These are phyloP conservation scores for Penicillium sp. DNA, from an alignment of 2,329 filamentous ascomycete genomes.

Conservation along the genomic window DNA sequence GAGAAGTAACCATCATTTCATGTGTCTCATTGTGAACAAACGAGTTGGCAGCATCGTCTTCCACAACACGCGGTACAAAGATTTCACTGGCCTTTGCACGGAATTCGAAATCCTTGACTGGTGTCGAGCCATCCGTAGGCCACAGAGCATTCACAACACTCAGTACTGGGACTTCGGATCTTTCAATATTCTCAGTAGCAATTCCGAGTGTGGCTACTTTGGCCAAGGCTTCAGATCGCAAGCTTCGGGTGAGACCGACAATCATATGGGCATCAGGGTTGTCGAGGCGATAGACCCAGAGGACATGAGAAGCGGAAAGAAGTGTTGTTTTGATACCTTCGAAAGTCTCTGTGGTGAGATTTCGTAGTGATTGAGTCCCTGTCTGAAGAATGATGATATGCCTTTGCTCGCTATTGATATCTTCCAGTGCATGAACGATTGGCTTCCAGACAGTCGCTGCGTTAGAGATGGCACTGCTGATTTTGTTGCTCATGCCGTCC, in stretches of 20 bases:
- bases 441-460: conserved; percentile 8
- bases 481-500: conserved; percentile 10
- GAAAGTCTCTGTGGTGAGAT: conserved; percentile 11
- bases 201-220: conserved; percentile 23
- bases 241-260: conserved; percentile 23
- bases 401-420: conserved; percentile 10
- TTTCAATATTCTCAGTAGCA: conserved; percentile 11
- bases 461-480: conserved; percentile 5
- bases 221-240: conserved; percentile 24
- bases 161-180: conserved; percentile 10
- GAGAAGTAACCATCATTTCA: conserved; percentile 17
- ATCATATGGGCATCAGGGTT: conserved; percentile 25
- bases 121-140: conserved; percentile 10
- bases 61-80: conserved; percentile 17
- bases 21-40: conserved; percentile 25
- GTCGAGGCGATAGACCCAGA: conserved; percentile 24
- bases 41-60: conserved; percentile 17
- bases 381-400: conserved; percentile 19
- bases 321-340: conserved; percentile 16
- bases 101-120: conserved; percentile 21
- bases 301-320: conserved; percentile 14
- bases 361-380: conserved; percentile 11
- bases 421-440: conserved; percentile 6
- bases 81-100: conserved; percentile 14
- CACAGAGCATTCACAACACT: conserved; percentile 15